Base-by-base conservation (phyloP, 169 alveolate genomes). In the Cryptosporidium meleagridis region DNA sequence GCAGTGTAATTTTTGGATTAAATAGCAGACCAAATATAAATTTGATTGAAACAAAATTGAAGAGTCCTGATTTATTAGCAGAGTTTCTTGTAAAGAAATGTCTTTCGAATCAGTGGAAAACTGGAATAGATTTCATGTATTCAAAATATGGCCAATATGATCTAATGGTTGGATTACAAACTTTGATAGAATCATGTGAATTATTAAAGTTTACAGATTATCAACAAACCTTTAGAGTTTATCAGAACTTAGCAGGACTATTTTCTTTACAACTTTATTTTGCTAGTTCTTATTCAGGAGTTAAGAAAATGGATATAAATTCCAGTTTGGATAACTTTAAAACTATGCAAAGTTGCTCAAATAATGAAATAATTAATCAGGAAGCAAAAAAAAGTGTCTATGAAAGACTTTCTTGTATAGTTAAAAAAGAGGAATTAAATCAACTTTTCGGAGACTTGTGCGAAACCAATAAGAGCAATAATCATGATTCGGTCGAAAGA, bases 21-120 rank as follows among this genome's bases (percentile, higher is more conserved):
- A 1, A 26, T n/a, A 26, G 23, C 67, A 62, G 1, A 23, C 35
- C 48, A 12, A 62, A 80, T 45, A 41, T 80, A 5, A 48, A 44
- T 23, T 10, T 62, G 9, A 26, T 80, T 21, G 23, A 44, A 4
- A 16, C 51, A 5, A 61, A 45, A 41, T 33, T 80, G 14, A 41
- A 65, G 41, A 31, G 67, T 0, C 45, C 48, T 8, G 89, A 80
- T 48, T 9, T 80, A 14, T 39, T 80, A 44, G 73, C 75, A 21
- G 89, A 80, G 12, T 80, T 62, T 80, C 35, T 80, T 12, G 75
- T 80, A 2, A 59, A 21, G 53, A 65, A 80, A n/a, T 80, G 89
- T 29, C 39, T 80, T 10, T 39, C 65, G 3, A 65, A 33, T 18
- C 89, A 80, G 37, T 80, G 89, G 89, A 80, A 80, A 12, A 62